Evolutionary conservation across 2,329 filamentous ascomycete species (phyloP), one percentile per base, ranked within the genome.

Genomic region (Colletotrichum musicola): DNA sequence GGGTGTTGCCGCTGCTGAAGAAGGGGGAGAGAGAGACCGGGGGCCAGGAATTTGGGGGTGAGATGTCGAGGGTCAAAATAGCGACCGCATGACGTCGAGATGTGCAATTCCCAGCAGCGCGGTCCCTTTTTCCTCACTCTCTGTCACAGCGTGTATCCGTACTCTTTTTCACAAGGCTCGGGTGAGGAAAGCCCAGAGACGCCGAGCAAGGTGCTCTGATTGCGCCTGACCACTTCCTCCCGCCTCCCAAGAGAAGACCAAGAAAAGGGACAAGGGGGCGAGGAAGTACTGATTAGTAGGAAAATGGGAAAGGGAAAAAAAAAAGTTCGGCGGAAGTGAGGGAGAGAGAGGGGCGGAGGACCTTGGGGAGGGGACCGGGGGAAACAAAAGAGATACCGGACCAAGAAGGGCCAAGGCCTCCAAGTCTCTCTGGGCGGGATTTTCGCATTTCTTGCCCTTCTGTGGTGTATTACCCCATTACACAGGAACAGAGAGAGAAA

Each of bases 141-240:
- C 20, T 18, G 20, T 49, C n/a, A 61, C 40, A 18, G 30, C 30
- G 63, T 18, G 20, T n/a, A n/a, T n/a, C n/a, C n/a, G n/a, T n/a
- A n/a, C n/a, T n/a, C 57, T 62, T 62, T 62, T 61, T 62, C 42
- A 44, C 38, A 30, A 14, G 4, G 30, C 25, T 25, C 10, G 30
- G 30, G 57, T 56, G 42, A 62, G 58, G 18, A 30, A 62, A 63
- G 51, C 64, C 64, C 64, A 67, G 57, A 57, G 51, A 51, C 64
- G 64, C 64, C 58, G 59, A 67, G 64, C 59, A 51, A 46, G 12
- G 30, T 18, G 58, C 51, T 63, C 64, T 57, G 58, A 57, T 57
- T 51, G 53, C 64, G 58, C 51, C 59, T 62, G 51, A 63, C 51
- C 64, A 56, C 44, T 18, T 18, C 27, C 25, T n/a, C 20, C 49